phyloP scores from a whole-genome alignment of 2,329 filamentous ascomycete species.

The Aspergillus sp. region DNA sequence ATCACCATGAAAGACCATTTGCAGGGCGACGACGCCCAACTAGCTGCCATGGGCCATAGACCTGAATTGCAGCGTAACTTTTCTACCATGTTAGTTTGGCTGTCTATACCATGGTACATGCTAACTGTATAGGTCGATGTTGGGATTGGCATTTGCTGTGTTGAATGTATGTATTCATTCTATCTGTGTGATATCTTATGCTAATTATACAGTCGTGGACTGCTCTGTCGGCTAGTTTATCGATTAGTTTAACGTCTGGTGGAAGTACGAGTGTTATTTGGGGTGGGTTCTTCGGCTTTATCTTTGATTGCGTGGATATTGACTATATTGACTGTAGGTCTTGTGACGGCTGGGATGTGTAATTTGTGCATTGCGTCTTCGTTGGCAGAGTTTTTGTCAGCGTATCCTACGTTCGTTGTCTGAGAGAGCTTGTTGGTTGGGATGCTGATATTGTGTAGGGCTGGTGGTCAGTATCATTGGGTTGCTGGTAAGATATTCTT shows the following conservation, averaged over 20 bases:
- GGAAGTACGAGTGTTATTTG: slow-evolving; percentile 63
- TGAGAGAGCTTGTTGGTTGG: background rate
- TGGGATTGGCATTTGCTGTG: slow-evolving; percentile 58
- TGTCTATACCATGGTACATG: background rate
- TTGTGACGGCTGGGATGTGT: slow-evolving; percentile 57
- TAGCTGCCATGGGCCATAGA: slow-evolving; percentile 41
- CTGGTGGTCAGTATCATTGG: slow-evolving; percentile 2
- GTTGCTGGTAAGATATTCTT: background rate
- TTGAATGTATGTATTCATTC: slow-evolving; percentile 40
- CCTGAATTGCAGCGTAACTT: slow-evolving; percentile 55
- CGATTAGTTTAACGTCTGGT: slow-evolving; percentile 63
- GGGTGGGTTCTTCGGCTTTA: background rate
- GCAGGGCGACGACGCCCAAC: no score
- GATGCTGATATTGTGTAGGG: background rate
- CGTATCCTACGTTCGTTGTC: slow-evolving; percentile 1
- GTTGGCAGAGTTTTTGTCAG: slow-evolving; percentile 39
- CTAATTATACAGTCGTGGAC: slow-evolving; percentile 48
- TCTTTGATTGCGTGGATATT: slow-evolving; percentile 7
- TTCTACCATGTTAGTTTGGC: slow-evolving; percentile 39
- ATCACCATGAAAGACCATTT: no score
- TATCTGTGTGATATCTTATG: background rate
- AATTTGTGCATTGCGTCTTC: slow-evolving; percentile 63
- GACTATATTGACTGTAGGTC: slow-evolving; percentile 10
- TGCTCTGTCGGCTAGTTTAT: slow-evolving; percentile 54
- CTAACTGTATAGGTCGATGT: slow-evolving; percentile 43